Conservation (phyloP, 2,329 filamentous ascomycete species). For the Claviceps humidiphila region DNA sequence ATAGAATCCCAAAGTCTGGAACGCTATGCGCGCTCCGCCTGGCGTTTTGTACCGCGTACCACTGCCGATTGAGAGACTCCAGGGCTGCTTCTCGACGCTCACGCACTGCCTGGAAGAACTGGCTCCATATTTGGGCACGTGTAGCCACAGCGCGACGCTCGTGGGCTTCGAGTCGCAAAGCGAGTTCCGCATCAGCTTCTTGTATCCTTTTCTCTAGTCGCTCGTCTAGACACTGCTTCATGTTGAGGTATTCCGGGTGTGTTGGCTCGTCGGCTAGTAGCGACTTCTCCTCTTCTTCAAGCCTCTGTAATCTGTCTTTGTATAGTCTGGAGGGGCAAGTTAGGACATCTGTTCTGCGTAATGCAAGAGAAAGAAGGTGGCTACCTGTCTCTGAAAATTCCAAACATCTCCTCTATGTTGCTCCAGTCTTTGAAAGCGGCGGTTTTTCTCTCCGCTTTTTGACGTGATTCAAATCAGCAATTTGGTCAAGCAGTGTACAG, state of each 20-base stretch:
- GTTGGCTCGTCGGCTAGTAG: constrained; percentile 47
- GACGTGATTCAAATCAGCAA: constrained; percentile 10
- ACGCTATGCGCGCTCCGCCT: constrained; percentile 69
- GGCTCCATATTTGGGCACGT: constrained; percentile 73
- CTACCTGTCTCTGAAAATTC: constrained; percentile 67
- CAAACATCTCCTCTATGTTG: constrained; percentile 78
- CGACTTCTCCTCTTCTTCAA: constrained; percentile 58
- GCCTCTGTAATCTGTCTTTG: constrained; percentile 71
- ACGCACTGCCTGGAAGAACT: constrained; percentile 78
- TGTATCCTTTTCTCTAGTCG: constrained; percentile 69
- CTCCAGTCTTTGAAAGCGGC: constrained; percentile 67
- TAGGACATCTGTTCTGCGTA: not conserved
- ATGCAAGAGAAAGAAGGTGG: constrained; percentile 12
- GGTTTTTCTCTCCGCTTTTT: constrained; percentile 65
- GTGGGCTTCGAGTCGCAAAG: constrained; percentile 61
- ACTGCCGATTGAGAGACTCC: constrained; percentile 71
- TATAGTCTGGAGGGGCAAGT: constrained; percentile 49
- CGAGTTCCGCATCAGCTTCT: constrained; percentile 59
- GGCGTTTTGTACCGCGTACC: constrained; percentile 86
- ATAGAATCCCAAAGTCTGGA: constrained; percentile 69
- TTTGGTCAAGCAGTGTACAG: not conserved
- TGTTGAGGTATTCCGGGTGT: constrained; percentile 85
- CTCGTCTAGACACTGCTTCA: constrained; percentile 76
- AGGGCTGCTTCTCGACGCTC: constrained; percentile 71
- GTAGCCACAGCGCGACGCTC: constrained; percentile 66